Percentiles rank a stretch among this genome's conserved stretches.
These are phyloP conservation scores for Backusella parvicylindrica DNA, from an alignment of 192 early-diverging fungal genomes.

Conservation along the genomic window DNA sequence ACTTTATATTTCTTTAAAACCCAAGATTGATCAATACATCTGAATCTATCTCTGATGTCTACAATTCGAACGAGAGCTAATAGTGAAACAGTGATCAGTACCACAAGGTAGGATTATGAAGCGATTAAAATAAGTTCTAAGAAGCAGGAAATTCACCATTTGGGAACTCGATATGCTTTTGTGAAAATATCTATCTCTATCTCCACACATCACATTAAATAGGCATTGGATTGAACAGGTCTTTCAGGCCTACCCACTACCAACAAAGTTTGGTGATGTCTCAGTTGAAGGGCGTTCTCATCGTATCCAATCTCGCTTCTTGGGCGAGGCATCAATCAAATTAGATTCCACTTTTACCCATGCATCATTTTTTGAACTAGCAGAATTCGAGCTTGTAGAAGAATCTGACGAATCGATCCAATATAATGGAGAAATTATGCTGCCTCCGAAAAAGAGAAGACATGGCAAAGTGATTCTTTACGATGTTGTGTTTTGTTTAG, in stretches of 20 bases:
- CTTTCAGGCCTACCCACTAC: neutral
- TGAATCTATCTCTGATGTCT: neutral
- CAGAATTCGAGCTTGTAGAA: neutral
- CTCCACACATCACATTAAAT: no score
- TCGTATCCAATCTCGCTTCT: conserved; percentile 13
- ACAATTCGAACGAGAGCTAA: conserved; percentile 2
- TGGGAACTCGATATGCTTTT: neutral
- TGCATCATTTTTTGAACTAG: conserved; percentile 6
- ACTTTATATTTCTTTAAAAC: neutral
- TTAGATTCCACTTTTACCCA: conserved; percentile 3
- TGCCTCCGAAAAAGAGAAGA: conserved; percentile 14
- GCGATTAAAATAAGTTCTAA: neutral
- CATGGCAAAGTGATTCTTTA: conserved; percentile 14
- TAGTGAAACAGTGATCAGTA: neutral
- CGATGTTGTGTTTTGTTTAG: conserved; percentile 16
- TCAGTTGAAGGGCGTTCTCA: neutral
- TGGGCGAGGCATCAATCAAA: conserved; percentile 33
- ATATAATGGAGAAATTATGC: neutral
- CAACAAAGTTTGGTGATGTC: neutral
- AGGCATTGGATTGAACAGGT: conserved; percentile 4
- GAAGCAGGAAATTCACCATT: neutral
- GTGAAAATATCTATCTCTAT: neutral
- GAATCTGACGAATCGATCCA: conserved; percentile 9
- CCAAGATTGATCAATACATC: neutral
- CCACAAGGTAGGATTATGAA: conserved; percentile 1